These are phyloP conservation scores for sweet orange (Citrus sinensis) DNA, from an alignment of 345 rosid species.

Conservation along the genomic window DVS_A1.0 CM039162.1:28528001-28528500, in stretches of 20 bases:
- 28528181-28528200: conserved; percentile 69
- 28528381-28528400: too few species aligned
- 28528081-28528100: conserved; percentile 65
- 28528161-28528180: conserved; percentile 60
- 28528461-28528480: background rate
- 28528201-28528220: conserved; percentile 46
- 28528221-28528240: too few species aligned
- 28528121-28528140: conserved; percentile 89
- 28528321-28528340: too few species aligned
- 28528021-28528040: conserved; percentile 54
- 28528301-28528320: too few species aligned
- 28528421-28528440: background rate
- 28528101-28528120: conserved; percentile 88
- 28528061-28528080: conserved; percentile 71
- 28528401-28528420: background rate
- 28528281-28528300: background rate
- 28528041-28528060: conserved; percentile 52
- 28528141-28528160: conserved; percentile 74
- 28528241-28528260: too few species aligned
- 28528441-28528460: background rate
- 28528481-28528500: background rate
- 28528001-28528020: conserved; percentile 45
- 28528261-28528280: background rate
- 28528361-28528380: background rate
- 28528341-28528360: background rate